Conservation (phyloP, 2,329 filamentous ascomycete species). For the Dactylellina drechsleri region DNA sequence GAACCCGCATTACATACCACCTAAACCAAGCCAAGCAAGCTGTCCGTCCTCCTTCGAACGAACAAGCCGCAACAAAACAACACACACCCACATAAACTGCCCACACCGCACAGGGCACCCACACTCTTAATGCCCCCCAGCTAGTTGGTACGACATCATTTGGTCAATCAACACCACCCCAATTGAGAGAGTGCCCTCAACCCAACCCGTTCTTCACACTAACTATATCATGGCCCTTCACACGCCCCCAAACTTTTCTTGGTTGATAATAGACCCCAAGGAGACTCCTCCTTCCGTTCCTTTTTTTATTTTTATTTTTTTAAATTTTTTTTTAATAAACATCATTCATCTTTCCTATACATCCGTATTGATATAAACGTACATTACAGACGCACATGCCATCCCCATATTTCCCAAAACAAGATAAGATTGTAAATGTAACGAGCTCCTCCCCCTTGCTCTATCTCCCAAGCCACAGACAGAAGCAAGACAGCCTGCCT, state of each 20-base stretch:
- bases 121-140: slow-evolving; percentile 3
- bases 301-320: slow-evolving; percentile 1
- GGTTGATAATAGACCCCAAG: slow-evolving; percentile 12
- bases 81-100: not conserved
- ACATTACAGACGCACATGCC: not conserved
- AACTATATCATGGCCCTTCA: not conserved
- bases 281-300: not conserved
- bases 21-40: too few species aligned
- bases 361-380: not conserved
- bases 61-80: slow-evolving; percentile 32
- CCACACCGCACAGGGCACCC: slow-evolving; percentile 3
- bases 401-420: not conserved
- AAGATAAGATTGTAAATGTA: slow-evolving; percentile 25
- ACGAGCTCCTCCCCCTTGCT: slow-evolving; percentile 11
- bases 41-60: slow-evolving; percentile 2
- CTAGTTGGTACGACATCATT: too few species aligned
- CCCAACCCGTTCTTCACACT: too few species aligned
- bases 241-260: slow-evolving; percentile 7
- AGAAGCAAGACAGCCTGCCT: slow-evolving; percentile 7
- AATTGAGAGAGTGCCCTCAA: slow-evolving; percentile 14
- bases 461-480: slow-evolving; percentile 9
- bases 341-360: slow-evolving; percentile 5
- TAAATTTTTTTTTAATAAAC: too few species aligned
- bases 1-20: slow-evolving; percentile 8
- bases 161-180: not conserved